phyloP scores from a whole-genome alignment of 2,329 filamentous ascomycete genomes.

The Penicillium sclerotiorum region DNA sequence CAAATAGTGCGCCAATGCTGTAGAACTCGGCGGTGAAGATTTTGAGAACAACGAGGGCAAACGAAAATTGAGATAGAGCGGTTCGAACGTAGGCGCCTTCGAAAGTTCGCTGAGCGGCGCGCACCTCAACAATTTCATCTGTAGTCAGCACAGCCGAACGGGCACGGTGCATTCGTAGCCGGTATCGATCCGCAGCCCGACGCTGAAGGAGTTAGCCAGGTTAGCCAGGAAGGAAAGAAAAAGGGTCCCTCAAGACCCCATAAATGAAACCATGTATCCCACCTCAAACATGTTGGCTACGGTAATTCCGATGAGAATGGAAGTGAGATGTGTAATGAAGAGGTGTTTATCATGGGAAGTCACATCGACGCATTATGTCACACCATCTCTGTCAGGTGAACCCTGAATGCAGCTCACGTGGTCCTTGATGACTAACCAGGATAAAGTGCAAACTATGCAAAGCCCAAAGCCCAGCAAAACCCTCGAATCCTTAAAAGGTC shows the following conservation, averaged over 20 bases:
- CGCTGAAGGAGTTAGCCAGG: conserved; percentile 46
- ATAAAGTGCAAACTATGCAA: neutral
- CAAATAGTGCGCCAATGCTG: conserved; percentile 92
- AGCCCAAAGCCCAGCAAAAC: no score
- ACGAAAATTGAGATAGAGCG: conserved; percentile 90
- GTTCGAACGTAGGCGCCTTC: conserved; percentile 97
- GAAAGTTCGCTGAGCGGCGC: conserved; percentile 92
- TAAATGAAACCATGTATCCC: neutral
- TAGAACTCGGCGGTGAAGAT: conserved; percentile 98
- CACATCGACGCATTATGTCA: neutral
- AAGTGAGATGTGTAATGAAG: neutral
- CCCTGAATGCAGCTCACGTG: no score
- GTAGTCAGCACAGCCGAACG: conserved; percentile 79
- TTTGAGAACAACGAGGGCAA: conserved; percentile 90
- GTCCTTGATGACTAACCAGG: no score
- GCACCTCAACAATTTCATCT: conserved; percentile 88
- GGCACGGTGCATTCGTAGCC: conserved; percentile 79
- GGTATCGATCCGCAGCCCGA: conserved; percentile 73
- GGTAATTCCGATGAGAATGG: neutral
- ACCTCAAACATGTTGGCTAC: conserved; percentile 33
- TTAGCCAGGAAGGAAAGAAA: neutral
- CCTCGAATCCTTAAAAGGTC: no score
- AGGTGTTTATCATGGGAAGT: neutral
- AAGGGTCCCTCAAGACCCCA: neutral
- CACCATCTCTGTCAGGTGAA: no score